Conservation (phyloP, 2,329 filamentous ascomycete genomes). For the Diaporthe vexans region DNA sequence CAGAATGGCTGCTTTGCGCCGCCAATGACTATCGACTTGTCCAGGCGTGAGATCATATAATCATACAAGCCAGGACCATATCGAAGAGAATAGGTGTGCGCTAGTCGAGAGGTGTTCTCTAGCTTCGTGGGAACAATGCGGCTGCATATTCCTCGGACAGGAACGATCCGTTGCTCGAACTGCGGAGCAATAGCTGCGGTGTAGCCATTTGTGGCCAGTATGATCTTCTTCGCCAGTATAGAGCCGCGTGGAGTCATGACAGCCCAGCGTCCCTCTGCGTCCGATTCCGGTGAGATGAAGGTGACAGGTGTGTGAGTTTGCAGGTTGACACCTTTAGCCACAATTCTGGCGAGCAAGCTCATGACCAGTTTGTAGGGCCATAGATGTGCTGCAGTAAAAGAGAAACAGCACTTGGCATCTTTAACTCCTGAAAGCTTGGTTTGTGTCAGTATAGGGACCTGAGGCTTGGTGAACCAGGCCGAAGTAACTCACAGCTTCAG, state of each 20-base stretch:
- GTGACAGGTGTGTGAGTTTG: conserved; percentile 34
- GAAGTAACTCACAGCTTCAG: conserved; percentile 33
- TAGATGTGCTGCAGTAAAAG: conserved; percentile 46
- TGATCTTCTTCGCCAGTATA: conserved; percentile 66
- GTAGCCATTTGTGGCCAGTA: conserved; percentile 78
- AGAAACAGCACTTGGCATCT: conserved; percentile 51
- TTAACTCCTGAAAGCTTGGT: conserved; percentile 52
- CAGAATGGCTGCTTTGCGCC: conserved; percentile 51
- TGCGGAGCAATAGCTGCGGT: conserved; percentile 71
- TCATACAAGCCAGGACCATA: conserved; percentile 45
- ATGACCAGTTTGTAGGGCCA: conserved; percentile 51
- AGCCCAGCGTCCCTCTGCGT: conserved; percentile 53
- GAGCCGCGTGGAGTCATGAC: conserved; percentile 68
- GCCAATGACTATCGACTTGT: conserved; percentile 59
- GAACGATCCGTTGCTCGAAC: conserved; percentile 73
- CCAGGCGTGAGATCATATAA: conserved; percentile 59
- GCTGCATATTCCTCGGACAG: conserved; percentile 65
- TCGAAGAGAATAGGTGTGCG: conserved; percentile 47
- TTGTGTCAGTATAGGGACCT: not conserved
- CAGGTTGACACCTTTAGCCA: conserved; percentile 34
- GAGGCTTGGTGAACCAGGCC: no score
- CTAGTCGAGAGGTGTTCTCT: conserved; percentile 43
- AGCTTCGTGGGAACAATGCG: conserved; percentile 3
- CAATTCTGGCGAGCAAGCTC: conserved; percentile 44
- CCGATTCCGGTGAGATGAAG: conserved; percentile 41